Conservation (phyloP, 2,329 filamentous ascomycete species). For the Verticillium nubilum region DNA sequence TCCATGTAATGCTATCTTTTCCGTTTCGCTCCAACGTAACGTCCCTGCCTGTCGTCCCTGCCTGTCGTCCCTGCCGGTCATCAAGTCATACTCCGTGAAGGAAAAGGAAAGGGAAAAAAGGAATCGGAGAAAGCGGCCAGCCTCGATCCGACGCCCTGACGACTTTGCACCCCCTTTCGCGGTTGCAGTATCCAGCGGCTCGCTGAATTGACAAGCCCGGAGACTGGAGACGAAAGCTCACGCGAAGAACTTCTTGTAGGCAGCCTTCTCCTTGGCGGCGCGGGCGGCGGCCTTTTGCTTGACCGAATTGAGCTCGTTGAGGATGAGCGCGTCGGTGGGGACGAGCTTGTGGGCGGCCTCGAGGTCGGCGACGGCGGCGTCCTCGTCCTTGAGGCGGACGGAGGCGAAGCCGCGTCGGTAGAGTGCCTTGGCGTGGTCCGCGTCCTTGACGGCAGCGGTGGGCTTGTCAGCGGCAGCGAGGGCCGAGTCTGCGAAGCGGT, state of each 20-base stretch:
- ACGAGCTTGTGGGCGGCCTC: conserved; percentile 69
- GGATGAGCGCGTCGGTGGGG: conserved; percentile 69
- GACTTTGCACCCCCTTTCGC: too few species aligned
- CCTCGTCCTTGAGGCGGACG: conserved; percentile 76
- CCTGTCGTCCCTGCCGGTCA: neutral
- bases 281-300: conserved; percentile 71
- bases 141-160: too few species aligned
- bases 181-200: too few species aligned
- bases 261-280: conserved; percentile 83
- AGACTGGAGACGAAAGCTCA: too few species aligned
- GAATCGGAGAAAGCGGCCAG: too few species aligned
- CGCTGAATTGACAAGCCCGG: too few species aligned
- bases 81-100: neutral
- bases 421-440: conserved; percentile 82
- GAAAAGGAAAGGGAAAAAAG: neutral
- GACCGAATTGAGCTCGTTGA: conserved; percentile 68
- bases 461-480: conserved; percentile 60
- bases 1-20: neutral
- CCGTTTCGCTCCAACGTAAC: neutral
- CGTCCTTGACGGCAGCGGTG: conserved; percentile 62
- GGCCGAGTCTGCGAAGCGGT: conserved; percentile 66
- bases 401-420: conserved; percentile 78
- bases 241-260: conserved; percentile 85
- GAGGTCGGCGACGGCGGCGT: conserved; percentile 70
- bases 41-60: neutral